Evolutionary conservation across 2,329 filamentous ascomycete species (phyloP), one percentile per base, ranked within the genome.

Genomic region (Eutypa lata): DNA sequence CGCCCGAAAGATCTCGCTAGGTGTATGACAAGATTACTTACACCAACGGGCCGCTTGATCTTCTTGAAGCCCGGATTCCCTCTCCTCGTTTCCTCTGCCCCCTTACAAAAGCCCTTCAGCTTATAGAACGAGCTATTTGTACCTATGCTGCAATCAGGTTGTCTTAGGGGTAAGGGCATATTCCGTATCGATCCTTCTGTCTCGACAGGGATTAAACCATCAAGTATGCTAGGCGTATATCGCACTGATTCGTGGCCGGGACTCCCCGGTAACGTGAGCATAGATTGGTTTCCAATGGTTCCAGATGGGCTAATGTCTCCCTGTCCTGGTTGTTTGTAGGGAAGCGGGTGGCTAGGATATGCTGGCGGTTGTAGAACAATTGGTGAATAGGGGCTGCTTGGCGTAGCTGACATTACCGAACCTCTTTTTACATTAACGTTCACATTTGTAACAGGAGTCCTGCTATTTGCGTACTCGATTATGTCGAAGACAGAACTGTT

Each of bases 91-190:
- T 80, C 77, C 46, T 75, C 75, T 7, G 80, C 80, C 1, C 80
- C 80, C 19, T 76, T 73, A 43, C 81, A 84, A 58, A 83, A 82
- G 1, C 79, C 80, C 51, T 79, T 81, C 37, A 78, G 68, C 10
- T 75, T 66, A 48, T 78, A 75, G 56, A 82, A 82, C 0, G 80
- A 82, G 57, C 78, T 80, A 10, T 66, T 59, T 0, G 68, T 63
- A 2, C 66, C 73, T 35, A 83, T 79, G 6, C 60, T 71, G 57
- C 73, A 76, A 45, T 77, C 74, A 11, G 65, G 56, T 47, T 67
- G 61, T 49, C 61, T 59, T 35, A 53, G 49, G 28, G 56, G 55
- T 26, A 63, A 59, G 7, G 53, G 50, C 8, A 54, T 57, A 38
- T 56, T 57, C 10, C 46, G 53, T 16, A 51, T 48, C 11, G 49